Evolutionary conservation across 306 rosid genomes (phyloP).

Genomic region (Boehmeria nivea): DNA sequence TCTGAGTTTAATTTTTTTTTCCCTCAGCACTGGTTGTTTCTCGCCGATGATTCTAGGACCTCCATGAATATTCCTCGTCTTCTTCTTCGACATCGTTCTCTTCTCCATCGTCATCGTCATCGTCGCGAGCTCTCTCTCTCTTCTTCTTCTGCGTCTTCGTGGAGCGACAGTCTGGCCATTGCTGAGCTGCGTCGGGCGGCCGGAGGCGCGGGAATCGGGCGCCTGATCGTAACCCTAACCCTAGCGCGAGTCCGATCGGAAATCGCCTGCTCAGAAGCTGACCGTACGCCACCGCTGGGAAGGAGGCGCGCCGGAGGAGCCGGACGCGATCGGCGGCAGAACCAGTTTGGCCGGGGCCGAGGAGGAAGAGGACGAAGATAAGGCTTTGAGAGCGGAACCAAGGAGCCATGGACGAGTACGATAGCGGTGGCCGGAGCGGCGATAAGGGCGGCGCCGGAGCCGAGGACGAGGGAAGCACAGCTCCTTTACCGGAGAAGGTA

Average conservation of each 20-base stretch:
- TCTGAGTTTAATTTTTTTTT: too few relatives aligned
- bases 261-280: slow-evolving; percentile 20
- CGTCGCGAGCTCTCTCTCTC: slow-evolving; percentile 25
- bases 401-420: slow-evolving; percentile 72
- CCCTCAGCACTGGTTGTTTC: slow-evolving; percentile 3
- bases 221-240: slow-evolving; percentile 2
- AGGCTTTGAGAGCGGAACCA: slow-evolving; percentile 28
- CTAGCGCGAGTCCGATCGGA: slow-evolving; percentile 17
- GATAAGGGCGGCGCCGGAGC: slow-evolving; percentile 60
- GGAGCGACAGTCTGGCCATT: too few relatives aligned
- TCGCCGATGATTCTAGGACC: slow-evolving; percentile 27
- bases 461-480: slow-evolving; percentile 57
- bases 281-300: slow-evolving; percentile 24
- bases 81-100: background rate
- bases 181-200: slow-evolving; percentile 56
- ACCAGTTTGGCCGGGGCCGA: slow-evolving; percentile 16
- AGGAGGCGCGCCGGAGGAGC: slow-evolving; percentile 18
- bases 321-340: slow-evolving; percentile 29
- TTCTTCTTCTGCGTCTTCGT: slow-evolving; percentile 21
- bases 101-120: slow-evolving; percentile 11
- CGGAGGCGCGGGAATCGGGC: slow-evolving; percentile 31
- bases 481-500: slow-evolving; percentile 94
- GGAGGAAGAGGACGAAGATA: slow-evolving; percentile 11
- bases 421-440: slow-evolving; percentile 70
- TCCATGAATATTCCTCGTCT: slow-evolving; percentile 27